Base-by-base conservation (phyloP, 2,329 filamentous ascomycete genomes). In the Volutella citrinella region DNA sequence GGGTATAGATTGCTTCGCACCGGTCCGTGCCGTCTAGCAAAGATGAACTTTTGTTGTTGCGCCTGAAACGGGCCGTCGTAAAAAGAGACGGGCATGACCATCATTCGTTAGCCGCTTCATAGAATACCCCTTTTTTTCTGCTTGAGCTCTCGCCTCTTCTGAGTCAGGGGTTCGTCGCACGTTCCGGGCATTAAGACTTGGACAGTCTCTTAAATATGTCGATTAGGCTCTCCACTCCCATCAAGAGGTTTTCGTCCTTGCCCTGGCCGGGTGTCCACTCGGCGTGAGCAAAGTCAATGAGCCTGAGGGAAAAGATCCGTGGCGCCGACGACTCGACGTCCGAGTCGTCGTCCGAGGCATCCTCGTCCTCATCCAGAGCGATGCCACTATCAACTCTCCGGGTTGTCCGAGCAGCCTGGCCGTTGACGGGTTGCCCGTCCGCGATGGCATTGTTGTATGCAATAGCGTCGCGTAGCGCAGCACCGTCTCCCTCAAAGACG, bases 251-350 rank as follows among this genome's bases (percentile, higher is more conserved):
- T 63, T 95, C 83, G 58, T 98, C 93, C 0, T 85, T 83, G 0
- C 91, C 91, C 51, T 84, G 65, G 2, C 88, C 87, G 1, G 87
- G 84, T 2, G 80, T 84, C 82, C 84, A 97, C 30, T 71, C 66
- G 10, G 93, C 93, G 62, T 98, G 93, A 3, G 93, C 93, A 71
- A 98, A 98, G 60, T 98, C 93, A 50, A 98, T 98, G 44, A 98
- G 72, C 56, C 91, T 93, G 30, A 96, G 72, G 10, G 80, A 76
- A 52, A 84, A 87, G 26, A 95, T 77, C 50, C 82, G 82, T 0
- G 84, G 84, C 10, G 68, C 41, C 12, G 48, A 42, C 18, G 27
- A 70, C 3, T 69, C 68, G 1, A 67, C 61, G 23, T 60, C 59
- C 10, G 77, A 72, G 3, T 81, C 76, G 5, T 71, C 71, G 4